Base-by-base conservation (phyloP, 2,329 filamentous ascomycete species). In the Nemania diffusa region DNA sequence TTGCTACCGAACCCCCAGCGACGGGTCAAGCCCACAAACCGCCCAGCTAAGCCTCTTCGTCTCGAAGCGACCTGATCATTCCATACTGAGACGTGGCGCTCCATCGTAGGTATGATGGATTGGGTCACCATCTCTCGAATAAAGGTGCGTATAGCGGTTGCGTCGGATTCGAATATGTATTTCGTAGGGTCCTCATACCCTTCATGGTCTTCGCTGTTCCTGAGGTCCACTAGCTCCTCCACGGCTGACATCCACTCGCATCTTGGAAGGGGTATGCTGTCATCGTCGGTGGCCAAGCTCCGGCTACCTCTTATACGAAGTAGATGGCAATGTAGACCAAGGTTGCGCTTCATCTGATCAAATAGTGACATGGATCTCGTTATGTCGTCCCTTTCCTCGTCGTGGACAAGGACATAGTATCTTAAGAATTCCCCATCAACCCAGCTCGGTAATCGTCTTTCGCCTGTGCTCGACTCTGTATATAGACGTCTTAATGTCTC, bases 311-410 rank as follows among this genome's bases (percentile, higher is more conserved):
- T 88, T 57, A 99, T 83, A 70, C 97, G 86, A 37, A 99, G 84
- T 11, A 99, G 84, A 80, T 99, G 96, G 77, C 96, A 99, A 79
- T 99, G 94, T 55, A 98, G 83, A 1, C 96, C 96, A 71, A 99
- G 93, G 80, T 97, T 93, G n/a, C 96, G 90, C 81, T 98, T 99
- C 97, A 99, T 99, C 79, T 97, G 93, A 73, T 99, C 96, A 79
- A 97, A 99, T 29, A 98, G 84, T 20, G 90, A 88, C 79, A 95
- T 95, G 13, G 94, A 97, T 79, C 94, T 92, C 42, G 89, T 88
- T 68, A 98, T 97, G 77, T 99, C 94, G 76, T 97, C 95, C 68
- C 89, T 90, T 77, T 99, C 96, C 80, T 99, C 97, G 73, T 99
- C 96, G 75, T 99, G 96, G 20, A 99, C 91, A 48, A 99, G 84